These are phyloP conservation scores for Ilex asprella DNA, from an alignment of 257 asterid genomes.

Conservation along the genomic window DNA sequence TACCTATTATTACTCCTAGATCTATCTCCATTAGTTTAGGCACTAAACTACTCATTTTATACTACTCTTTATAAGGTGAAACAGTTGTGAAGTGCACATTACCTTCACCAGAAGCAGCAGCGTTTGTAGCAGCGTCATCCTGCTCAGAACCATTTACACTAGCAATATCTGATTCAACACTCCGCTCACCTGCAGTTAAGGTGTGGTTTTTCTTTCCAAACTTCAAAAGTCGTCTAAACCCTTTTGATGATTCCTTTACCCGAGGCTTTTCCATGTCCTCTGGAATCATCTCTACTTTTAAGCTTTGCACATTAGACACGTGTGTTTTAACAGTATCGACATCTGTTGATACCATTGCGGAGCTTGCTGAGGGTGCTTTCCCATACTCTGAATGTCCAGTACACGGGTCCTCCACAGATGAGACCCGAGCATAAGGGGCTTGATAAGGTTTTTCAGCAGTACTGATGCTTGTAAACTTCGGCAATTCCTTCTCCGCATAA, in stretches of 20 bases:
- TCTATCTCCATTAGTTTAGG: too few relatives aligned
- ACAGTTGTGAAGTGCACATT: conserved; percentile 11
- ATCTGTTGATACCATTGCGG: conserved; percentile 28
- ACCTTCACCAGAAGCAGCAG: conserved; percentile 72
- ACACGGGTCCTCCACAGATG: conserved; percentile 66
- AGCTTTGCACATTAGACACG: conserved; percentile 34
- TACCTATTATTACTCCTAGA: neutral
- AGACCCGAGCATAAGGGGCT: conserved; percentile 61
- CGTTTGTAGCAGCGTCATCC: conserved; percentile 26
- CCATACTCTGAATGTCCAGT: conserved; percentile 39
- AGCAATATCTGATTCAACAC: conserved; percentile 51
- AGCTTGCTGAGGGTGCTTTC: conserved; percentile 31
- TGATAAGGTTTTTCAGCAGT: conserved; percentile 38
- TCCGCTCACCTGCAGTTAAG: conserved; percentile 54
- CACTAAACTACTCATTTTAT: too few relatives aligned
- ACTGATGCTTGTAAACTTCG: conserved; percentile 17
- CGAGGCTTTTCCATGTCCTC: conserved; percentile 40
- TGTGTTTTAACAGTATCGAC: conserved; percentile 39
- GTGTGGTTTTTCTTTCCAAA: conserved; percentile 75
- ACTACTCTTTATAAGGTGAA: conserved; percentile 3
- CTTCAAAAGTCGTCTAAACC: conserved; percentile 68
- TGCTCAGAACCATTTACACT: conserved; percentile 40
- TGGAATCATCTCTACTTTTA: conserved; percentile 33
- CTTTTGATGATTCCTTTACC: conserved; percentile 70
- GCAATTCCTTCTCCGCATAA: conserved; percentile 32